Conservation (phyloP, 2,329 filamentous ascomycete species). For the Metarhizium robertsii region DNA sequence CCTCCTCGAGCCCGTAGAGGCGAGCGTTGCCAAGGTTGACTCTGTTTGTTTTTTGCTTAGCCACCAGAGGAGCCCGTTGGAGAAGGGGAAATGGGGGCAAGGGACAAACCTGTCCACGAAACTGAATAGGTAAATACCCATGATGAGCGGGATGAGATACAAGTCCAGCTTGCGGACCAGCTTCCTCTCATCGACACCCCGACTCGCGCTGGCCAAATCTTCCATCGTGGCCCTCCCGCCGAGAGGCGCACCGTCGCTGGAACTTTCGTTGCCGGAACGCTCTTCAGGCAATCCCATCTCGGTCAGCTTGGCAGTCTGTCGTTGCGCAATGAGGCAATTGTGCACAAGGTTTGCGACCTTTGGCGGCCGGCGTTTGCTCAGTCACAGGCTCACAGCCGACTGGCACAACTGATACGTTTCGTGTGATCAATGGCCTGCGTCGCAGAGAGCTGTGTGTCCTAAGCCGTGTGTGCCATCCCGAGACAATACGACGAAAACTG, state of each 20-base stretch:
- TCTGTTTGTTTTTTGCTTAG: conserved; percentile 17
- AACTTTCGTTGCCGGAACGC: neutral
- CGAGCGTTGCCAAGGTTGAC: conserved; percentile 68
- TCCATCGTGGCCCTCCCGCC: conserved; percentile 4
- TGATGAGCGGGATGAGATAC: conserved; percentile 56
- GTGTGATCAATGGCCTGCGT: too few species aligned
- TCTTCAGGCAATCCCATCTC: too few species aligned
- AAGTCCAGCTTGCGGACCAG: conserved; percentile 57
- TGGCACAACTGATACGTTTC: too few species aligned
- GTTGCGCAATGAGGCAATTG: too few species aligned
- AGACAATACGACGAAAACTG: too few species aligned
- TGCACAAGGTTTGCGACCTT: too few species aligned
- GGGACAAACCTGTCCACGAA: conserved; percentile 59
- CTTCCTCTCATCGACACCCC: conserved; percentile 34
- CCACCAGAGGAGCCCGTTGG: conserved; percentile 1
- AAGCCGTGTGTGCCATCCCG: neutral
- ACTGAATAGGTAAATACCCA: conserved; percentile 63
- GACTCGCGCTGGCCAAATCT: conserved; percentile 9
- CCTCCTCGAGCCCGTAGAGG: conserved; percentile 55
- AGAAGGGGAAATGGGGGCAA: too few species aligned
- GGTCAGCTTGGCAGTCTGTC: too few species aligned
- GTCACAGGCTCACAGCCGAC: too few species aligned
- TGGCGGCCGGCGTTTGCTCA: too few species aligned
- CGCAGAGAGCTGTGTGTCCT: too few species aligned
- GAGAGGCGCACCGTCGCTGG: neutral